Evolutionary conservation across 2,329 filamentous ascomycete genomes (phyloP).

Genomic region (Coccinonectria pachysandricola): DNA sequence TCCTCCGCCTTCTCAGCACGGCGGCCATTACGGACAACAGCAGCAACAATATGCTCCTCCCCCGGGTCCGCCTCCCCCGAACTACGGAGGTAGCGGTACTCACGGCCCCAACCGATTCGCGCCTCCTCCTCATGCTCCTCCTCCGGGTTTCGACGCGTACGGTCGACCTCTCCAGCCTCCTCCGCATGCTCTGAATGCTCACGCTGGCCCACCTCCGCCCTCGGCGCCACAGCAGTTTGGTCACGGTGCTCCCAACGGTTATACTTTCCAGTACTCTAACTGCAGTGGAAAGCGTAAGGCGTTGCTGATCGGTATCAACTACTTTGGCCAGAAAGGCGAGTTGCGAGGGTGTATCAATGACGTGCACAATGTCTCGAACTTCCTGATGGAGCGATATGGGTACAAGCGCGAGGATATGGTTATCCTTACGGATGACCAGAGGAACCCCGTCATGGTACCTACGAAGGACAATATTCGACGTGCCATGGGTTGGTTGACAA

Average conservation of each 20-base stretch:
- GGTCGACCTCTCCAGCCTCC: conserved; percentile 32
- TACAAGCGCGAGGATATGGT: conserved; percentile 77
- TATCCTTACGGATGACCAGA: conserved; percentile 64
- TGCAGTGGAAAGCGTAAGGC: conserved; percentile 66
- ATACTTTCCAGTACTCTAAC: conserved; percentile 67
- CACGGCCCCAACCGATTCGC: conserved; percentile 17
- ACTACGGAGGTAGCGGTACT: conserved; percentile 11
- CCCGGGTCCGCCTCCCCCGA: conserved; percentile 11
- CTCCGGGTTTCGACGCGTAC: conserved; percentile 33
- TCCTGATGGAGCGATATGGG: conserved; percentile 55
- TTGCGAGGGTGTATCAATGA: conserved; percentile 74
- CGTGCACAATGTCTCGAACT: conserved; percentile 64
- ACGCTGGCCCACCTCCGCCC: conserved; percentile 34
- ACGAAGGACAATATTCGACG: conserved; percentile 67
- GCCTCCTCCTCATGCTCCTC: conserved; percentile 30
- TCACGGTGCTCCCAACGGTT: conserved; percentile 56
- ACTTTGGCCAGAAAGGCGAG: conserved; percentile 62
- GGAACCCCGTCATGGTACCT: conserved; percentile 57
- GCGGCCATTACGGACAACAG: too few relatives aligned
- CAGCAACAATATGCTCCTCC: conserved; percentile 17
- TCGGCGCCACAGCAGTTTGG: conserved; percentile 48
- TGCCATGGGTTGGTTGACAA: conserved; percentile 68
- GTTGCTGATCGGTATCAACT: conserved; percentile 71
- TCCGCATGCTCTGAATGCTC: conserved; percentile 18
- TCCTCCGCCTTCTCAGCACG: conserved; percentile 18